Conservation (phyloP, 2,329 filamentous ascomycete species). For the Sclerotinia minor region DNA sequence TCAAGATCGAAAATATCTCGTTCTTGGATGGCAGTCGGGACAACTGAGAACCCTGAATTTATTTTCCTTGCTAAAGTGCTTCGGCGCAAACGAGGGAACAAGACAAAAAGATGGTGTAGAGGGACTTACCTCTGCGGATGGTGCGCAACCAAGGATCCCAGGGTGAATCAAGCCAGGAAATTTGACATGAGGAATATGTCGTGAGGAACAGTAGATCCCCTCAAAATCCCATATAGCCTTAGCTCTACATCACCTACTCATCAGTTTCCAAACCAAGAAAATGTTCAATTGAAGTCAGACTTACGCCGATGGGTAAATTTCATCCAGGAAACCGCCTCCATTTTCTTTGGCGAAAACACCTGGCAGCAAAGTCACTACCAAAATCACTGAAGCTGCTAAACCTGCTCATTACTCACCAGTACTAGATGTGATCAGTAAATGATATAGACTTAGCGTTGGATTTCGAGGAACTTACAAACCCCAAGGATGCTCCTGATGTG, state of each 20-base stretch:
- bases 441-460: neutral
- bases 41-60: too few relatives aligned
- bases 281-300: conserved; percentile 35
- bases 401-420: conserved; percentile 1
- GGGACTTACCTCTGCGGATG: conserved; percentile 55
- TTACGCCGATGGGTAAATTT: conserved; percentile 80
- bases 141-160: conserved; percentile 86
- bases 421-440: neutral
- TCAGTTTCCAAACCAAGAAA: neutral
- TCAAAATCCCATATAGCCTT: conserved; percentile 79
- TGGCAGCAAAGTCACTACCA: conserved; percentile 18
- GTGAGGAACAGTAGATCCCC: conserved; percentile 77
- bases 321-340: conserved; percentile 85
- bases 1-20: neutral
- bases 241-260: conserved; percentile 46
- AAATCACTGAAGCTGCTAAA: neutral
- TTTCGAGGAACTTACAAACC: conserved; percentile 73
- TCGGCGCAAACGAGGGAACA: neutral
- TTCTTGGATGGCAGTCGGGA: neutral
- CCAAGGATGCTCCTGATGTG: conserved; percentile 82
- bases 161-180: conserved; percentile 86
- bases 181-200: conserved; percentile 83
- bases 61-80: neutral
- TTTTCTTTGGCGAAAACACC: conserved; percentile 69
- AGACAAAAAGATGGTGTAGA: neutral